Percentiles rank a stretch among this genome's conserved stretches.
Conservation (phyloP, 2,329 filamentous ascomycete species). For the Metarhizium rileyi region DNA sequence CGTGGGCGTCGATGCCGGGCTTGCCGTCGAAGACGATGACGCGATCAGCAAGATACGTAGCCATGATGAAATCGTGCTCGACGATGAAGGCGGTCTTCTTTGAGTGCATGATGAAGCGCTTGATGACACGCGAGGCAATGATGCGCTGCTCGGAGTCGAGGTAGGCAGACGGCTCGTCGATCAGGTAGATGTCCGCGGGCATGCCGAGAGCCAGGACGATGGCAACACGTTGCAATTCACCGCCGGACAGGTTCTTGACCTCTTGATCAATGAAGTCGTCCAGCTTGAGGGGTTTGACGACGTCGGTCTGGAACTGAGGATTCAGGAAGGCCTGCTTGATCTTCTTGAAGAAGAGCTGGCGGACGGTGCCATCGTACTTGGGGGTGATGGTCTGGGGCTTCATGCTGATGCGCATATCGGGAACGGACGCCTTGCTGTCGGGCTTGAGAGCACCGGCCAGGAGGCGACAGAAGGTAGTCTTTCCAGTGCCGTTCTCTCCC, state of each 20-base stretch:
- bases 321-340: conserved; percentile 95
- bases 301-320: conserved; percentile 98
- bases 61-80: conserved; percentile 99
- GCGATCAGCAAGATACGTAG: conserved; percentile 67
- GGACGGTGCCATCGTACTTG: conserved; percentile 94
- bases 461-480: conserved; percentile 97
- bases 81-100: conserved; percentile 99
- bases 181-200: conserved; percentile 95
- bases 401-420: conserved; percentile 96
- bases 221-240: conserved; percentile 98
- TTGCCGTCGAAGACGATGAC: conserved; percentile 98
- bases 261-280: conserved; percentile 99
- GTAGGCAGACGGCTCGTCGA: conserved; percentile 95
- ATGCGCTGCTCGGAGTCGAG: conserved; percentile 99
- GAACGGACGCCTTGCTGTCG: conserved; percentile 67
- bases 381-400: conserved; percentile 99
- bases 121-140: conserved; percentile 92
- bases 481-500: conserved; percentile 98
- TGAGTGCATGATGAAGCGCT: conserved; percentile 99
- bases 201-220: conserved; percentile 94
- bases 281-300: conserved; percentile 98
- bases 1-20: conserved; percentile 79
- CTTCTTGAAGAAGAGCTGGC: conserved; percentile 98
- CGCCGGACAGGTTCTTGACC: conserved; percentile 96
- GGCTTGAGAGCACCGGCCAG: conserved; percentile 90